Percentiles rank a stretch among this genome's conserved stretches.
Evolutionary conservation across 2,329 filamentous ascomycete species (phyloP).

Genomic region (Endothia cerciana): DNA sequence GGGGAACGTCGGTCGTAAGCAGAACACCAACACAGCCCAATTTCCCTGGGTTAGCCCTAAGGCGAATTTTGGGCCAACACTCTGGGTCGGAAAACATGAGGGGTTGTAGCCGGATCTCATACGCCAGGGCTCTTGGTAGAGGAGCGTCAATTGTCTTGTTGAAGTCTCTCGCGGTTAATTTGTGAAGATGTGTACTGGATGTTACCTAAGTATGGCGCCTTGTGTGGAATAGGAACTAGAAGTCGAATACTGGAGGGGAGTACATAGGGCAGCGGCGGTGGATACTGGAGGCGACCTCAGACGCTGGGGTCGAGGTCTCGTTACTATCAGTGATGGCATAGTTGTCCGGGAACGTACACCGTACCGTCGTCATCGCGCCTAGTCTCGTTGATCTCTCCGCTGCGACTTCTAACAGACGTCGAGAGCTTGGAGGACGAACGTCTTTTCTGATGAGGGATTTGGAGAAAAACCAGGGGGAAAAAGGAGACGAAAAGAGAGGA

Average conservation of each 20-base stretch:
- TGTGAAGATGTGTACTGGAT: background rate
- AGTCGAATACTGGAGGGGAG: too few species aligned
- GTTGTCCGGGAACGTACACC: background rate
- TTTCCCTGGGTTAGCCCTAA: background rate
- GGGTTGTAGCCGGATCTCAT: too few species aligned
- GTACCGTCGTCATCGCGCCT: constrained; percentile 2
- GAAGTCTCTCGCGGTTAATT: too few species aligned
- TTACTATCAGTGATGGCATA: background rate
- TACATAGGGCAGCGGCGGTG: background rate
- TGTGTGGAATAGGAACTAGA: background rate
- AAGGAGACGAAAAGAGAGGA: background rate
- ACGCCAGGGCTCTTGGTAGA: background rate
- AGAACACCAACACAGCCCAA: background rate
- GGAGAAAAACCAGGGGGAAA: background rate
- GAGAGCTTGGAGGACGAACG: background rate
- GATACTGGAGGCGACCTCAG: background rate
- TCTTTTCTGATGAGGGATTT: background rate
- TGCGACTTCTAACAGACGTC: background rate
- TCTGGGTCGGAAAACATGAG: too few species aligned
- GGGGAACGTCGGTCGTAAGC: background rate
- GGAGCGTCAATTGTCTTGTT: background rate
- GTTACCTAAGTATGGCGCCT: background rate
- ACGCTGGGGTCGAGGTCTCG: background rate
- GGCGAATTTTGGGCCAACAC: too few species aligned
- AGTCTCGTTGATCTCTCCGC: background rate